These are phyloP conservation scores for Allantophomopsis cytisporea DNA, from an alignment of 2,329 filamentous ascomycete species.

Conservation along the genomic window DNA sequence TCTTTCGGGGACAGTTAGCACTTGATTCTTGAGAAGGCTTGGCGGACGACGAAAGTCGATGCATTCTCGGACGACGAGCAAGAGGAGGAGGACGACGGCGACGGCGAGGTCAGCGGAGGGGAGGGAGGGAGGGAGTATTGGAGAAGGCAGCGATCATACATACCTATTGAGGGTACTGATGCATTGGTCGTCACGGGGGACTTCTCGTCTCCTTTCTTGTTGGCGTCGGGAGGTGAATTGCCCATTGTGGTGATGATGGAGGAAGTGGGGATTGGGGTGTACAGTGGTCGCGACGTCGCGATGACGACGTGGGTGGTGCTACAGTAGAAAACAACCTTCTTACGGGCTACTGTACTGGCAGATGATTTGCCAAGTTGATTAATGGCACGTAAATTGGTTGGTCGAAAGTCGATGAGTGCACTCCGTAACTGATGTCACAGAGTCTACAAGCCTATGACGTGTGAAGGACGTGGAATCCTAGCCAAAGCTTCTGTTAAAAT, in stretches of 20 bases:
- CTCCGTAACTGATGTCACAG: no score
- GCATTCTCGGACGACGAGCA: not conserved
- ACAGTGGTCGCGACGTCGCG: no score
- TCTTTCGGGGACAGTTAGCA: constrained; percentile 12
- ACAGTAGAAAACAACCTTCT: no score
- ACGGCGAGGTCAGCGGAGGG: not conserved
- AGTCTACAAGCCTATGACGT: no score
- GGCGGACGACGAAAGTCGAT: not conserved
- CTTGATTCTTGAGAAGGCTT: not conserved
- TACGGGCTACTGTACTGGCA: no score
- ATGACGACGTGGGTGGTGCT: no score
- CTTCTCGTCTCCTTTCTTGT: constrained; percentile 5
- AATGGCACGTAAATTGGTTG: no score
- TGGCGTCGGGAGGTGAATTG: constrained; percentile 9
- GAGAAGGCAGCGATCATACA: constrained; percentile 1
- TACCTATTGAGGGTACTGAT: constrained; percentile 9
- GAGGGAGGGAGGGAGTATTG: not conserved
- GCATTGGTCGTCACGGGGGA: constrained; percentile 12
- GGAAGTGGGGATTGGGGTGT: not conserved
- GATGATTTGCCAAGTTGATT: no score
- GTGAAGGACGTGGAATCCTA: no score
- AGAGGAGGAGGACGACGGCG: not conserved
- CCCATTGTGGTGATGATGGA: constrained; percentile 11
- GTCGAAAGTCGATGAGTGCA: no score
- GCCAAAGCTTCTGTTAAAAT: no score